phyloP scores from a whole-genome alignment of 2,329 filamentous ascomycete genomes.

The Alternaria hordeiaustralica region DNA sequence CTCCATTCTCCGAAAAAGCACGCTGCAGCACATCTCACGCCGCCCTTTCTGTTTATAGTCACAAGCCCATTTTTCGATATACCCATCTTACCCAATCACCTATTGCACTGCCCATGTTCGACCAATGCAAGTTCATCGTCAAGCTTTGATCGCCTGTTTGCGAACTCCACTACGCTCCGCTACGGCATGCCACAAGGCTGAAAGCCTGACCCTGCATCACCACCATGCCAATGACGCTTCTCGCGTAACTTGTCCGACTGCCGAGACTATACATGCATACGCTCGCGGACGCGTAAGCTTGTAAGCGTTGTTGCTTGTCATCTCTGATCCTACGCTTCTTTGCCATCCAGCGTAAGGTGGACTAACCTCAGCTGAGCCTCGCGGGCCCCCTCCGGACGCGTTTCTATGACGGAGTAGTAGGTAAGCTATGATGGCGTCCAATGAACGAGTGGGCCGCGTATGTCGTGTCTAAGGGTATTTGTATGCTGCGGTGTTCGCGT shows the following conservation, averaged over 20 bases:
- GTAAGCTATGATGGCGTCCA: slow-evolving; percentile 4
- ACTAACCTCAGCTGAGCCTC: slow-evolving; percentile 6
- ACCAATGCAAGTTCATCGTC: slow-evolving; percentile 1
- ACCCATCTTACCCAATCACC: background rate
- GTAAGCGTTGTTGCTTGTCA: slow-evolving; percentile 5
- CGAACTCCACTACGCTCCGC: background rate
- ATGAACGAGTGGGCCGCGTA: slow-evolving; percentile 15
- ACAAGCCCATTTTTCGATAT: background rate
- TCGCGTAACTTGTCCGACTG: background rate
- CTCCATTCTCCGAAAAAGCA: slow-evolving; percentile 23
- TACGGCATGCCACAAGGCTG: slow-evolving; percentile 13
- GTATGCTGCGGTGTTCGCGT: slow-evolving; percentile 3
- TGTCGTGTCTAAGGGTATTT: slow-evolving; percentile 14
- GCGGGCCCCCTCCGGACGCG: slow-evolving; percentile 24
- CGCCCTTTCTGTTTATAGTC: slow-evolving; percentile 6
- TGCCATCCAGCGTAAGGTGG: background rate
- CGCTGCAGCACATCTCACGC: background rate
- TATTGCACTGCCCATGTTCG: background rate
- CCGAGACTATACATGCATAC: slow-evolving; percentile 11
- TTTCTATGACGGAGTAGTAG: background rate
- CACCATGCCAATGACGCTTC: slow-evolving; percentile 12
- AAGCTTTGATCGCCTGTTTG: background rate
- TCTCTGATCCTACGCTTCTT: background rate
- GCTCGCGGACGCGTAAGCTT: slow-evolving; percentile 21
- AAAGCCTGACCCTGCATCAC: slow-evolving; percentile 15